phyloP scores from a whole-genome alignment of 495 filamentous ascomycete species.

The Hypoxylon lienhwacheense region DNA sequence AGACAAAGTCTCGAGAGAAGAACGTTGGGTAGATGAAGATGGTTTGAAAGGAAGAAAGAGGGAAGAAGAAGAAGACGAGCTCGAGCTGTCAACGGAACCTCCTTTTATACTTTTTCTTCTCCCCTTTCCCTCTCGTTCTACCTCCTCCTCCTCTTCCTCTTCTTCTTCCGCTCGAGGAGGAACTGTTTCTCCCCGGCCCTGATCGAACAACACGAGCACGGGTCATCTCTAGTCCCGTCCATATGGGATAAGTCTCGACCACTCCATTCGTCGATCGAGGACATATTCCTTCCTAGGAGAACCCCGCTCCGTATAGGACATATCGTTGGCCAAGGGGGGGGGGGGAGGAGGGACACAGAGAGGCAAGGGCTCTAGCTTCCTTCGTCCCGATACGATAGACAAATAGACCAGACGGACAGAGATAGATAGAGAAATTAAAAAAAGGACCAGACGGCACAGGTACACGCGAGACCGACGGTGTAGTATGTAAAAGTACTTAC shows the following conservation, averaged over 20 bases:
- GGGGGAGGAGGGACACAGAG: slow-evolving; percentile 26
- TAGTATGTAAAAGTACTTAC: slow-evolving; percentile 21
- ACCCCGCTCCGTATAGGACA: slow-evolving; percentile 47
- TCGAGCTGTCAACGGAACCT: slow-evolving; percentile 33
- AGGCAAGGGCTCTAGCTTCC: slow-evolving; percentile 27
- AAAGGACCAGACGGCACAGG: slow-evolving; percentile 2
- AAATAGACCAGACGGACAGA: slow-evolving; percentile 2
- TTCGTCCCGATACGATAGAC: slow-evolving; percentile 5
- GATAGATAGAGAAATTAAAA: too few relatives aligned
- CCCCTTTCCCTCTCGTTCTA: too few relatives aligned
- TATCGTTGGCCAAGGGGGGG: slow-evolving; percentile 37
- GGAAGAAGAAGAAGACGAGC: slow-evolving; percentile 32
- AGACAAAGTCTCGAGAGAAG: slow-evolving; percentile 16
- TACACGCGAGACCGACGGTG: slow-evolving; percentile 10
- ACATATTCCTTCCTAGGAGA: slow-evolving; percentile 29
- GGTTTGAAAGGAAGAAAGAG: slow-evolving; percentile 27
- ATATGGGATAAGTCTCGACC: slow-evolving; percentile 53
- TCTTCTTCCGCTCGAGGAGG: slow-evolving; percentile 8
- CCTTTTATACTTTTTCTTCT: slow-evolving; percentile 34
- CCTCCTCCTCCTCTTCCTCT: slow-evolving; percentile 35
- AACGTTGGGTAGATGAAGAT: slow-evolving; percentile 18
- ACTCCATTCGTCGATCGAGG: slow-evolving; percentile 51
- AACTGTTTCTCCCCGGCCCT: slow-evolving; percentile 14
- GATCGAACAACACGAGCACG: slow-evolving; percentile 44
- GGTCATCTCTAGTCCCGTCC: slow-evolving; percentile 29